These are phyloP conservation scores for Eucalyptus guilfoylei DNA, from an alignment of 345 rosid genomes.

Conservation along the genomic window DNA sequence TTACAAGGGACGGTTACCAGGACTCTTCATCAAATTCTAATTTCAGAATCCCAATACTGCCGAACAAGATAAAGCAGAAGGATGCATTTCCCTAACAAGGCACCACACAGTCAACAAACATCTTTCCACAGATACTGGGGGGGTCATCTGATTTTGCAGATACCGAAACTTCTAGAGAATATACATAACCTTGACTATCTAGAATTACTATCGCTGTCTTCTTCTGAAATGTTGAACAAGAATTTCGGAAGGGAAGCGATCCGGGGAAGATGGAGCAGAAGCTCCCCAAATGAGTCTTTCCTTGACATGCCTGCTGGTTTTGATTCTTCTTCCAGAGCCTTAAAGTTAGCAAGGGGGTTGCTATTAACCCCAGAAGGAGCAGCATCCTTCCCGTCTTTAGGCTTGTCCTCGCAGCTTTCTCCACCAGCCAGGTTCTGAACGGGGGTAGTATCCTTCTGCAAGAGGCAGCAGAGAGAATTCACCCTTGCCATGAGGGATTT, in stretches of 20 bases:
- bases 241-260: slow-evolving; percentile 89
- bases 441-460: slow-evolving; percentile 62
- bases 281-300: slow-evolving; percentile 78
- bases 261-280: slow-evolving; percentile 83
- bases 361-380: slow-evolving; percentile 15
- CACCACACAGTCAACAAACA: neutral
- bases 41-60: slow-evolving; percentile 43
- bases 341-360: slow-evolving; percentile 2
- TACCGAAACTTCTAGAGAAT: neutral
- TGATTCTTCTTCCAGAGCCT: slow-evolving; percentile 22
- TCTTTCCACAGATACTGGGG: neutral
- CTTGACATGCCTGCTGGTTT: slow-evolving; percentile 74
- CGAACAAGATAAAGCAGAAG: neutral
- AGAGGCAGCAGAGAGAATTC: slow-evolving; percentile 87
- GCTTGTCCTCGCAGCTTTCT: slow-evolving; percentile 20
- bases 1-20: slow-evolving; percentile 16
- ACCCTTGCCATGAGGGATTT: slow-evolving; percentile 95
- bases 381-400: slow-evolving; percentile 13
- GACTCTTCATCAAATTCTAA: slow-evolving; percentile 49
- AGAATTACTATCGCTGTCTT: slow-evolving; percentile 47
- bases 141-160: neutral
- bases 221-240: slow-evolving; percentile 86
- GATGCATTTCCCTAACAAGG: slow-evolving; percentile 1
- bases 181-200: slow-evolving; percentile 13
- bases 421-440: slow-evolving; percentile 26